phyloP scores from a whole-genome alignment of 1,139 yeast genomes.

The Nadsonia starkeyi-henricii region DNA sequence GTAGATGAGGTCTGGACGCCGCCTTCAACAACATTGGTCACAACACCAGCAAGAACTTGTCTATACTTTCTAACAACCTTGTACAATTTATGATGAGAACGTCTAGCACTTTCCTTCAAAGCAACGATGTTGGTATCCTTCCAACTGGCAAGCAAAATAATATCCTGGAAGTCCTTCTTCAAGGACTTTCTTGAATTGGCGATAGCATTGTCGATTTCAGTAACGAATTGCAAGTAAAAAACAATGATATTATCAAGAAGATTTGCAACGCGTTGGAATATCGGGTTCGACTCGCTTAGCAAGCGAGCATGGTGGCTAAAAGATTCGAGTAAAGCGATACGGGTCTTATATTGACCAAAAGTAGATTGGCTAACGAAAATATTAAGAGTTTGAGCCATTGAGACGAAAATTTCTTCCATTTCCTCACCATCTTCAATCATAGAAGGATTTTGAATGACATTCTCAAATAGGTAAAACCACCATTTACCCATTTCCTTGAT shows the following conservation, averaged over 20 bases:
- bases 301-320: conserved; percentile 37
- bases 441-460: conserved; percentile 27
- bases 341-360: conserved; percentile 52
- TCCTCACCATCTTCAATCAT: conserved; percentile 17
- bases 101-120: conserved; percentile 79
- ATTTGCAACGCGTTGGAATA: conserved; percentile 18
- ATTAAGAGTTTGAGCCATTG: conserved; percentile 56
- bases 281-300: conserved; percentile 7
- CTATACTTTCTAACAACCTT: conserved; percentile 78
- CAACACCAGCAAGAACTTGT: conserved; percentile 39
- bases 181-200: conserved; percentile 35
- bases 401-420: conserved; percentile 23
- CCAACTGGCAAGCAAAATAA: conserved; percentile 88
- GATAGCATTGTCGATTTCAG: conserved; percentile 35
- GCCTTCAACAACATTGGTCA: conserved; percentile 41
- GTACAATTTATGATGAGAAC: conserved; percentile 73
- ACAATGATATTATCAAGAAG: conserved; percentile 49
- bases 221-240: conserved; percentile 54
- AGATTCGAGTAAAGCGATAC: conserved; percentile 48
- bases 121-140: conserved; percentile 92
- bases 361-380: conserved; percentile 63
- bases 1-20: conserved; percentile 32
- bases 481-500: conserved; percentile 51
- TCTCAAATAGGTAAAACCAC: conserved; percentile 88
- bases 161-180: conserved; percentile 72